Conservation (phyloP, 768 basidiomycete genomes). For the Lactifluus hygrophoroides region DNA sequence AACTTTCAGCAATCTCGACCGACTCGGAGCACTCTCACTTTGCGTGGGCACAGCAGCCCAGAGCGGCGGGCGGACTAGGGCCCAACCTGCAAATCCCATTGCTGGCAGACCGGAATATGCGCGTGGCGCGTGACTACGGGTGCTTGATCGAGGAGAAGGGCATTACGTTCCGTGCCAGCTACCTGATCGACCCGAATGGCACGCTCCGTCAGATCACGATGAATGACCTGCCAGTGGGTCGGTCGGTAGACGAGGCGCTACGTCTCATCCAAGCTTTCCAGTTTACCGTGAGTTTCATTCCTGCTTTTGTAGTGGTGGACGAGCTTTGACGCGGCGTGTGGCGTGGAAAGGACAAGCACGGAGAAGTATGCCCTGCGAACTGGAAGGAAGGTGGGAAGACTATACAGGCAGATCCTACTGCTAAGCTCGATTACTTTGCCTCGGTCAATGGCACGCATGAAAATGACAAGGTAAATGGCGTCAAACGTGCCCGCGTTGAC, state of each 20-base stretch:
- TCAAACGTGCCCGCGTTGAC: constrained; percentile 53
- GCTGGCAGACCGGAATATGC: constrained; percentile 71
- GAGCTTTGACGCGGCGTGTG: not conserved
- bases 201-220: constrained; percentile 69
- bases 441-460: constrained; percentile 24
- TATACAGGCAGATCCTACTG: constrained; percentile 72
- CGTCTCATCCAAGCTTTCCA: constrained; percentile 93
- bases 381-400: constrained; percentile 79
- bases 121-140: constrained; percentile 77
- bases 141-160: constrained; percentile 85
- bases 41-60: constrained; percentile 76
- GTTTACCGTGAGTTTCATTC: constrained; percentile 50
- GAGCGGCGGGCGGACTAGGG: constrained; percentile 83
- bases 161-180: constrained; percentile 78
- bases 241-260: constrained; percentile 88
- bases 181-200: constrained; percentile 83
- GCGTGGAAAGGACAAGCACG: constrained; percentile 62
- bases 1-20: constrained; percentile 59
- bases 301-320: not conserved
- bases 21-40: constrained; percentile 86
- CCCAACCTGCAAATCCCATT: constrained; percentile 82
- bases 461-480: constrained; percentile 33
- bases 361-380: constrained; percentile 89
- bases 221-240: constrained; percentile 92
- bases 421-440: constrained; percentile 66